These are phyloP conservation scores for Aspergillus sp. DNA, from an alignment of 2,329 filamentous ascomycete species.

Conservation along the genomic window DNA sequence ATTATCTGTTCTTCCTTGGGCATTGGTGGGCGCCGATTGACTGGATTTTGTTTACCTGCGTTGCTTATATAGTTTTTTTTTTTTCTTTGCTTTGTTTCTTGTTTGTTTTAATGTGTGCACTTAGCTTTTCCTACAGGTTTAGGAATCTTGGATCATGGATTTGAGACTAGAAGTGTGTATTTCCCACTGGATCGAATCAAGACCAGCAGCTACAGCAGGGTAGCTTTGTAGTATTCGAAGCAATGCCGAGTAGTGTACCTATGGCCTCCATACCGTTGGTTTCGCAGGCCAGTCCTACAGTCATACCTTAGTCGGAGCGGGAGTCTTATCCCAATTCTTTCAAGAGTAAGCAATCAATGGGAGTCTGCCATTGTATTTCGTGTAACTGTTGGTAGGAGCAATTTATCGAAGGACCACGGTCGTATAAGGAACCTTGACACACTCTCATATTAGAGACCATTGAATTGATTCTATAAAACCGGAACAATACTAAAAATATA, in stretches of 20 bases:
- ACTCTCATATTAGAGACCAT: too few relatives aligned
- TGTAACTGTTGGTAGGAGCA: too few relatives aligned
- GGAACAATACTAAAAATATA: neutral
- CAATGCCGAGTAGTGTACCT: too few relatives aligned
- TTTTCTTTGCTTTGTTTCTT: slow-evolving; percentile 1
- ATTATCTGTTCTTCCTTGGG: slow-evolving; percentile 9
- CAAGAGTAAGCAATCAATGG: too few relatives aligned
- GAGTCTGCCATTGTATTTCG: neutral
- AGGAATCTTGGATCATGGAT: slow-evolving; percentile 10
- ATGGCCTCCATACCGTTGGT: too few relatives aligned
- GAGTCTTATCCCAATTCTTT: too few relatives aligned
- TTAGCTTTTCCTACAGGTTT: slow-evolving; percentile 8
- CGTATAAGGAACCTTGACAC: too few relatives aligned
- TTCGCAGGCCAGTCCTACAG: too few relatives aligned
- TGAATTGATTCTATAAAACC: neutral
- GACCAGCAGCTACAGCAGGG: neutral
- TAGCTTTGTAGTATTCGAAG: too few relatives aligned
- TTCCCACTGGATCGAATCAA: neutral
- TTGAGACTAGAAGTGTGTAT: neutral
- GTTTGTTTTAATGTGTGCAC: neutral
- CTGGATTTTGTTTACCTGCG: slow-evolving; percentile 5
- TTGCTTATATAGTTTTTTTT: slow-evolving; percentile 2
- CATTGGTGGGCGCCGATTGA: slow-evolving; percentile 19
- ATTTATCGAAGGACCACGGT: too few relatives aligned
- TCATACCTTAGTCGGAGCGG: too few relatives aligned